A percentile compares a stretch with the other conserved stretches of the same genome.
phyloP scores from a whole-genome alignment of 2,329 filamentous ascomycete genomes.

The Cytospora schulzeri region DNA sequence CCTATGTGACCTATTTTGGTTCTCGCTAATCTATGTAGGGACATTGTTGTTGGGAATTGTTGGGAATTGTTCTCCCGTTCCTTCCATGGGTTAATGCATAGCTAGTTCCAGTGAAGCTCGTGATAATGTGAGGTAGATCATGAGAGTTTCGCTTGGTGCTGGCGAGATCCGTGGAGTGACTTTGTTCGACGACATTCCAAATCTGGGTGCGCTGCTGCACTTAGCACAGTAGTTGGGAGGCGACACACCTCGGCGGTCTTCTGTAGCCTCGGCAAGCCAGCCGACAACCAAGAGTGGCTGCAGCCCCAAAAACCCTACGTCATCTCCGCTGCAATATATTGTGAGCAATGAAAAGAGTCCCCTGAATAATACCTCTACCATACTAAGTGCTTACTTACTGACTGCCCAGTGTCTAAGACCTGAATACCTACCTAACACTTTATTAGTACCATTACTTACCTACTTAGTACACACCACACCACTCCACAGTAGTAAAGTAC shows the following conservation, averaged over 20 bases:
- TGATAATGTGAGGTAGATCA: conserved; percentile 2
- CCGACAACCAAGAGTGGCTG: conserved; percentile 4
- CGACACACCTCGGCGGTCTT: background rate
- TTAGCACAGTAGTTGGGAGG: background rate
- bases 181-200: conserved; percentile 1
- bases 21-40: background rate
- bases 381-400: too few species aligned
- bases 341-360: background rate
- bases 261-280: conserved; percentile 10
- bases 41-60: conserved; percentile 1
- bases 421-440: too few species aligned
- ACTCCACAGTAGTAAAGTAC: background rate
- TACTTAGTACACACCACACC: background rate
- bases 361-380: background rate
- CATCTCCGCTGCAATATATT: background rate
- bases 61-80: background rate
- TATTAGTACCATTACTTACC: too few species aligned
- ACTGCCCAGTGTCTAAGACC: too few species aligned
- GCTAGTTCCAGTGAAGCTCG: conserved; percentile 1
- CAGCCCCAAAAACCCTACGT: background rate
- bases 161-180: conserved; percentile 2
- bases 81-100: background rate
- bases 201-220: background rate
- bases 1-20: background rate
- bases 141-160: conserved; percentile 7